Evolutionary conservation across 768 basidiomycete genomes (phyloP), one percentile per base, ranked within the genome.

Genomic region (Omphalotus guepiniiformis): DNA sequence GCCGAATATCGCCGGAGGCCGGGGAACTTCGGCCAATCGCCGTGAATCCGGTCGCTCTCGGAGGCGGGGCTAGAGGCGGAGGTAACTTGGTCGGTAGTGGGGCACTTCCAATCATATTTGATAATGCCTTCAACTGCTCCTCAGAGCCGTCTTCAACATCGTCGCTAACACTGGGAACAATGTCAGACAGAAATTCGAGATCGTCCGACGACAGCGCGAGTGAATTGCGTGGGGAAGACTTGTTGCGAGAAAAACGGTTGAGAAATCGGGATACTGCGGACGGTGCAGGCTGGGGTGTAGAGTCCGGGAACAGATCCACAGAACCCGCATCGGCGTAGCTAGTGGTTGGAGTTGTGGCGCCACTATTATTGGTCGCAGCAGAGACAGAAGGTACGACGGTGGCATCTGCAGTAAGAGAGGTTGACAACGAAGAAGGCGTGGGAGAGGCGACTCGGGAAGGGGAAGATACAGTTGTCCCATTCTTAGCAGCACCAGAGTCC

Each of bases 191-290:
- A 59, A 87, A 93, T 53, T 90, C 85, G 23, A 95, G 71, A 60
- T 95, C 93, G 49, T 88, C 82, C 1, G 78, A 71, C 13, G 88
- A 88, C 15, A 94, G 72, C 11, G 88, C 77, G 27, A 93, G 62
- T 25, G 85, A 81, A 42, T 73, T 74, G 39, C 71, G 70, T 26
- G 67, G 64, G 3, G 64, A 51, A 16, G 69, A 54, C 39, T 66
- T 71, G 22, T 65, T 64, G 18, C 80, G 76, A 6, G 81, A 82
- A 62, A 94, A 88, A 39, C 88, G 79, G 41, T 76, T 80, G 39
- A 93, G 71, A 61, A 94, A 93, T 4, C 92, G 80, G 9, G 90
- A 89, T 26, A 93, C 87, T 6, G 80, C 88, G 0, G 92, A 89
- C 23, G 79, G 70, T 12, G 74, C 60, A 4, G 71, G 58, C 27